These are phyloP conservation scores for Sugiyamaella qingdaonensis DNA, from an alignment of 805 yeast genomes.

Conservation along the genomic window DNA sequence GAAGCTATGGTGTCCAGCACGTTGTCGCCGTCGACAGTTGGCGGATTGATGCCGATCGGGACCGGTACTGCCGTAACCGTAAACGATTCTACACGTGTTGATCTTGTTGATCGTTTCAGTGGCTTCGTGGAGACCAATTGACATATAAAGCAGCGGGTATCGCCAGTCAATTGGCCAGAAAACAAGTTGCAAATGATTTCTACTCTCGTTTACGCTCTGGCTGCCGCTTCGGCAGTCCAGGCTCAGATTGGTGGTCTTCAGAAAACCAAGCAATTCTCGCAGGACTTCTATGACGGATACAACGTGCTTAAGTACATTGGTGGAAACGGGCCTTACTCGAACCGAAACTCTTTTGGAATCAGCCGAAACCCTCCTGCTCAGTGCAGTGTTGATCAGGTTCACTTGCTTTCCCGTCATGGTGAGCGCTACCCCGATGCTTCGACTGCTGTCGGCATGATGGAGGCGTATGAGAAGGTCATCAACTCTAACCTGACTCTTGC, in stretches of 20 bases:
- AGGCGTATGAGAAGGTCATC: conserved; percentile 17
- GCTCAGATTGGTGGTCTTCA: conserved; percentile 5
- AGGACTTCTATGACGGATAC: conserved; percentile 38
- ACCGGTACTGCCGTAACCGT: neutral
- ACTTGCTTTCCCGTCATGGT: conserved; percentile 52
- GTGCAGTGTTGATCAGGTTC: conserved; percentile 53
- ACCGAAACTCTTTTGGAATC: conserved; percentile 50
- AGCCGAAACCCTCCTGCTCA: conserved; percentile 47
- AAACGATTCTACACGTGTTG: neutral
- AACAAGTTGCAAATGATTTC: neutral
- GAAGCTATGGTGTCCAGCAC: no score
- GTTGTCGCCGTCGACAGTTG: no score
- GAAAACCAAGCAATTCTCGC: conserved; percentile 18
- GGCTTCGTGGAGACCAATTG: no score
- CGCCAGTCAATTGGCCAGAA: no score
- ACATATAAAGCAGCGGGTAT: no score
- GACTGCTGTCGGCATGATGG: conserved; percentile 10
- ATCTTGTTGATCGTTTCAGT: neutral
- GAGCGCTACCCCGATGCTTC: conserved; percentile 47
- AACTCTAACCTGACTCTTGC: conserved; percentile 8
- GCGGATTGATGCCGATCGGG: no score
- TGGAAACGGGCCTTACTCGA: conserved; percentile 52
- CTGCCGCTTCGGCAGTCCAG: conserved; percentile 5
- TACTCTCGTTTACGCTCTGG: conserved; percentile 1
- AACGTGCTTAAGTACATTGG: conserved; percentile 46